These are phyloP conservation scores for Gymnopilus junonius DNA, from an alignment of 768 basidiomycete species.

Conservation along the genomic window DNA sequence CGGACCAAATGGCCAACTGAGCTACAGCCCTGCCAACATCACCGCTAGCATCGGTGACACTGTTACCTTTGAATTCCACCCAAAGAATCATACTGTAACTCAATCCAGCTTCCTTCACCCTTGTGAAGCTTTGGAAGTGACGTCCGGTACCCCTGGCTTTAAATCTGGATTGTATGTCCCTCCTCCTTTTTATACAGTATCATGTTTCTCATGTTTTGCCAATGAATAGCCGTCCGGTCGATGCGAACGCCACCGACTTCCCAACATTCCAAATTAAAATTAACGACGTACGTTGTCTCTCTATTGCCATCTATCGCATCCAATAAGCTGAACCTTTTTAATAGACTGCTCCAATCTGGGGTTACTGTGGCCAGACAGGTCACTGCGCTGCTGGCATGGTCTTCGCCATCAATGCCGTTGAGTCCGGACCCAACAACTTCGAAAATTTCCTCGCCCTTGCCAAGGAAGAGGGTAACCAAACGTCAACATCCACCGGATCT, in stretches of 20 bases:
- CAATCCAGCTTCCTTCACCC: slow-evolving; percentile 45
- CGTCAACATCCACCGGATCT: slow-evolving; percentile 1
- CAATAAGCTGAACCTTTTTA: neutral
- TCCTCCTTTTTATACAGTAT: neutral
- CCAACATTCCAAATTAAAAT: slow-evolving; percentile 52
- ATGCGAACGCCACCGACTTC: slow-evolving; percentile 40
- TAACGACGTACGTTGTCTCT: slow-evolving; percentile 41
- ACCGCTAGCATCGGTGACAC: slow-evolving; percentile 46
- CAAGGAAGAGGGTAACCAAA: slow-evolving; percentile 20
- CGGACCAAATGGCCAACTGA: slow-evolving; percentile 38
- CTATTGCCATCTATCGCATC: neutral
- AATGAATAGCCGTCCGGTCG: slow-evolving; percentile 44
- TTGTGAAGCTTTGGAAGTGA: slow-evolving; percentile 31
- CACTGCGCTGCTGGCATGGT: slow-evolving; percentile 70
- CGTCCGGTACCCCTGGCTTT: slow-evolving; percentile 36
- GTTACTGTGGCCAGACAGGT: slow-evolving; percentile 54
- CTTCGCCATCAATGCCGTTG: slow-evolving; percentile 61
- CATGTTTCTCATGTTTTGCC: neutral
- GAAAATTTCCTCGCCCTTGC: slow-evolving; percentile 49
- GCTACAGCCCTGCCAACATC: slow-evolving; percentile 43
- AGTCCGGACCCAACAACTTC: slow-evolving; percentile 54
- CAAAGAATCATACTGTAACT: slow-evolving; percentile 53
- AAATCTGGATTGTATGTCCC: slow-evolving; percentile 47
- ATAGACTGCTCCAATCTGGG: slow-evolving; percentile 58
- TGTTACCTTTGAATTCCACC: slow-evolving; percentile 46